Conservation (phyloP, 2,329 filamentous ascomycete genomes). For the Aspergillus novofumigatus region DNA sequence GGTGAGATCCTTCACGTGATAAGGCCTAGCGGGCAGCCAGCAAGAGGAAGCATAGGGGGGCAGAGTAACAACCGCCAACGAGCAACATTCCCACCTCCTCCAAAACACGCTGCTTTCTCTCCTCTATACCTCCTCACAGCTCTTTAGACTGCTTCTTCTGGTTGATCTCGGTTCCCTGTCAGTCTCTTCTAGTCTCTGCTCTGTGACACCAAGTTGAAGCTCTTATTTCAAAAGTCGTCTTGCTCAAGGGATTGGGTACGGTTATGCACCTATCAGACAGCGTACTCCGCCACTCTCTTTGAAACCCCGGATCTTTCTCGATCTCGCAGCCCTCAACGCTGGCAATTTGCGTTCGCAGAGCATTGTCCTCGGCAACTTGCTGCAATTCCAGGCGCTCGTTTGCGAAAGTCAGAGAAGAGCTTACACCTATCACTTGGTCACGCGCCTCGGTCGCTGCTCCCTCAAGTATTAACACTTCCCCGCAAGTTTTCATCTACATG, state of each 20-base stretch:
- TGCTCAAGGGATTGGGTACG: constrained; percentile 24
- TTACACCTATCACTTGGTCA: constrained; percentile 4
- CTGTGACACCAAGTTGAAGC: neutral
- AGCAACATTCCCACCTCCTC: constrained; percentile 21
- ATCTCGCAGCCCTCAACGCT: constrained; percentile 14
- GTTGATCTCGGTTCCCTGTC: neutral
- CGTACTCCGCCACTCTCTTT: constrained; percentile 33
- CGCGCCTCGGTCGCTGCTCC: constrained; percentile 11
- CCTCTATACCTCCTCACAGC: constrained; percentile 2
- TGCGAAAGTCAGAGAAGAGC: constrained; percentile 1
- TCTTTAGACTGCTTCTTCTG: constrained; percentile 1
- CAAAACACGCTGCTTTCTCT: constrained; percentile 19
- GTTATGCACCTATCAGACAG: constrained; percentile 25
- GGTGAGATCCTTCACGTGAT: constrained; percentile 16
- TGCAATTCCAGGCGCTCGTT: neutral
- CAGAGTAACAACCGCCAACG: constrained; percentile 27
- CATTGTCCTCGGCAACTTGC: neutral
- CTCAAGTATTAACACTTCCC: constrained; percentile 15
- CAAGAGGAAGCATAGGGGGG: constrained; percentile 23
- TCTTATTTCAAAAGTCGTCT: constrained; percentile 1
- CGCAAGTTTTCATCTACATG: constrained; percentile 23
- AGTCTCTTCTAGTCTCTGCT: neutral
- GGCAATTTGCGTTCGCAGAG: constrained; percentile 8
- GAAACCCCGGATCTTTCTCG: constrained; percentile 20
- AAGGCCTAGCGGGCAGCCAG: constrained; percentile 16